Evolutionary conservation across 345 rosid species (phyloP).

Genomic region (Populus euphratica): DNA sequence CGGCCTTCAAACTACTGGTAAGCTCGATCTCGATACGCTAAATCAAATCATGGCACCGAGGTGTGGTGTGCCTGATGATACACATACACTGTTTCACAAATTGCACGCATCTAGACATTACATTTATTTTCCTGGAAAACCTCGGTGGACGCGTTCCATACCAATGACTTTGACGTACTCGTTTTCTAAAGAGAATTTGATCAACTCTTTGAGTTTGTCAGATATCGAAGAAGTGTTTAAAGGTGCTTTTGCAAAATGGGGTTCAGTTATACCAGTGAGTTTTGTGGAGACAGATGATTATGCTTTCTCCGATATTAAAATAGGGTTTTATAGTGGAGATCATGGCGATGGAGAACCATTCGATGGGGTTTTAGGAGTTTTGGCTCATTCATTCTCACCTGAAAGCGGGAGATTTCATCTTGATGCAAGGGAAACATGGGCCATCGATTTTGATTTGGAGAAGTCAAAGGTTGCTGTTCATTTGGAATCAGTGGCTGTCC

Average conservation of each 20-base stretch:
- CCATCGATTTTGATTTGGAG: slow-evolving; percentile 53
- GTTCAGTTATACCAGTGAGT: slow-evolving; percentile 61
- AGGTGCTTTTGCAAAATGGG: slow-evolving; percentile 65
- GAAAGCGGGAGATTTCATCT: slow-evolving; percentile 75
- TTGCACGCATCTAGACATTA: slow-evolving; percentile 33
- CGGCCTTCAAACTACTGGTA: slow-evolving; percentile 49
- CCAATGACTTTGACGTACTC: slow-evolving; percentile 65
- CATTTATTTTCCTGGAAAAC: slow-evolving; percentile 58
- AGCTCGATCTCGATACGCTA: slow-evolving; percentile 49
- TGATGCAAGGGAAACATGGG: slow-evolving; percentile 82
- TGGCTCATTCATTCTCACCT: slow-evolving; percentile 80
- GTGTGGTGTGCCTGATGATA: slow-evolving; percentile 52
- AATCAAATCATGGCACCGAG: slow-evolving; percentile 44
- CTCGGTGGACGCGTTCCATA: slow-evolving; percentile 52
- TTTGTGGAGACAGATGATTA: slow-evolving; percentile 57
- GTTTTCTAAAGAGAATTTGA: slow-evolving; percentile 53
- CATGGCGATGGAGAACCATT: slow-evolving; percentile 90
- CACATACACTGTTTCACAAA: slow-evolving; percentile 17
- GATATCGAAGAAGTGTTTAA: slow-evolving; percentile 43
- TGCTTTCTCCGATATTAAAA: slow-evolving; percentile 60
- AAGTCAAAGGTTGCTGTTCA: slow-evolving; percentile 69
- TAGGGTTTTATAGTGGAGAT: slow-evolving; percentile 74
- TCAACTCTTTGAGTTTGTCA: slow-evolving; percentile 31
- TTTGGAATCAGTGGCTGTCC: slow-evolving; percentile 79
- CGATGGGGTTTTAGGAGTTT: slow-evolving; percentile 76